Conservation (phyloP, 352 stramenopile species). For the Aphanomyces stellatus region DNA sequence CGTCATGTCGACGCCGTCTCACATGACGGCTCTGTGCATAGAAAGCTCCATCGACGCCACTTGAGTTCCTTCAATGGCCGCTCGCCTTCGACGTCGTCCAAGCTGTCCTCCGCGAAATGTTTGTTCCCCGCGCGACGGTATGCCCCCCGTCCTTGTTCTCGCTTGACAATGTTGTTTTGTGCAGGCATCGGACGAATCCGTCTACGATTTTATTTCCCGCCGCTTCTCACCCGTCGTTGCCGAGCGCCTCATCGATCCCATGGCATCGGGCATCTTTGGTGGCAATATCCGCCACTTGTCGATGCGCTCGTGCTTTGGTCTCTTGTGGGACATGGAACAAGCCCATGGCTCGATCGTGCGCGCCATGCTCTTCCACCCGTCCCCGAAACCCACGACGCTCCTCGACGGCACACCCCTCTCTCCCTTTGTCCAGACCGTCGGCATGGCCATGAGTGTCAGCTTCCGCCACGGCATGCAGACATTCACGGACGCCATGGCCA, state of each 20-base stretch:
- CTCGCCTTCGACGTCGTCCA: slow-evolving; percentile 42
- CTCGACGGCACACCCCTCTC: slow-evolving; percentile 64
- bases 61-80: slow-evolving; percentile 55
- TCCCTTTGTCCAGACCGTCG: slow-evolving; percentile 54
- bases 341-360: slow-evolving; percentile 69
- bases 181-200: slow-evolving; percentile 55
- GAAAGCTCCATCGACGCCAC: slow-evolving; percentile 51
- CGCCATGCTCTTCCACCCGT: slow-evolving; percentile 23
- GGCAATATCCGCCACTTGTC: slow-evolving; percentile 73
- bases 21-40: too few species aligned
- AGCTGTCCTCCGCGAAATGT: slow-evolving; percentile 58
- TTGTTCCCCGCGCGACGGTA: slow-evolving; percentile 30
- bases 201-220: slow-evolving; percentile 70
- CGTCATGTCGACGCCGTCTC: too few species aligned
- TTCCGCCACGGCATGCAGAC: slow-evolving; percentile 72
- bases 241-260: slow-evolving; percentile 66
- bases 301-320: slow-evolving; percentile 66
- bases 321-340: slow-evolving; percentile 72
- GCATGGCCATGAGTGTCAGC: slow-evolving; percentile 76
- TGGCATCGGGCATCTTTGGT: slow-evolving; percentile 82
- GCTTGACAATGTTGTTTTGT: neutral
- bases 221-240: slow-evolving; percentile 74
- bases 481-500: slow-evolving; percentile 44
- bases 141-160: neutral
- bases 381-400: slow-evolving; percentile 29